Percentiles rank a stretch among this genome's conserved stretches.
Conservation (phyloP, 306 rosid species). For the Dalbergia cultrata region DNA sequence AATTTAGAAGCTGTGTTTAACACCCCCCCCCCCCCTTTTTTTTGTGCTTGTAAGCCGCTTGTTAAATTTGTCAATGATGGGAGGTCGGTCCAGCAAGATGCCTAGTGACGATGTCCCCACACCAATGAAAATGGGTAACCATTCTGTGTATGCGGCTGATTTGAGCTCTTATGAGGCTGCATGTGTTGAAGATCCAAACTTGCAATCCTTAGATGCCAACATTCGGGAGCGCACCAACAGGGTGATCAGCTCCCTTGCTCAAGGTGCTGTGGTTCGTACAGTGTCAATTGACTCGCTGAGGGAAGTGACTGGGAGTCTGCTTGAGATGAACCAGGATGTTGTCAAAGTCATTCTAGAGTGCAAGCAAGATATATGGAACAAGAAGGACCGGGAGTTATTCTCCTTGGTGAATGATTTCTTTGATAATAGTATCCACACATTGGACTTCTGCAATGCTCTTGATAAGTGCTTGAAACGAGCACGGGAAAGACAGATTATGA, state of each 20-base stretch:
- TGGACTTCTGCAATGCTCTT: constrained; percentile 79
- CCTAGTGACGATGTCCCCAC: constrained; percentile 45
- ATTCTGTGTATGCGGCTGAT: constrained; percentile 60
- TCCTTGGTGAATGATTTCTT: constrained; percentile 75
- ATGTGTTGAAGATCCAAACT: constrained; percentile 67
- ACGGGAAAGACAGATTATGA: constrained; percentile 60
- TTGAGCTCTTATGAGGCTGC: constrained; percentile 86
- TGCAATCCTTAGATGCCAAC: constrained; percentile 71
- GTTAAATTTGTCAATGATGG: constrained; percentile 65
- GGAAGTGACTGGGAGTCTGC: constrained; percentile 74
- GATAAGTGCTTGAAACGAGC: constrained; percentile 72
- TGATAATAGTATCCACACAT: constrained; percentile 68
- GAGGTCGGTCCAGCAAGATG: constrained; percentile 71
- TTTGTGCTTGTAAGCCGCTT: constrained; percentile 18
- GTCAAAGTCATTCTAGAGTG: constrained; percentile 71
- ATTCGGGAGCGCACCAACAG: constrained; percentile 73
- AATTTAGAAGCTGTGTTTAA: constrained; percentile 12
- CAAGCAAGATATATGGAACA: constrained; percentile 75
- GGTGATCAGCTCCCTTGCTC: constrained; percentile 70
- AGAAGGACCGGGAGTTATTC: constrained; percentile 59
- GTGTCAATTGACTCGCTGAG: constrained; percentile 72
- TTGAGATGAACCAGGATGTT: constrained; percentile 84
- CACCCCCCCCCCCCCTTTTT: no score
- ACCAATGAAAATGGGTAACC: constrained; percentile 51
- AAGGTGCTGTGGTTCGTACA: constrained; percentile 68